Conservation (phyloP, 2,329 filamentous ascomycete genomes). For the Thielaviopsis euricoi region DNA sequence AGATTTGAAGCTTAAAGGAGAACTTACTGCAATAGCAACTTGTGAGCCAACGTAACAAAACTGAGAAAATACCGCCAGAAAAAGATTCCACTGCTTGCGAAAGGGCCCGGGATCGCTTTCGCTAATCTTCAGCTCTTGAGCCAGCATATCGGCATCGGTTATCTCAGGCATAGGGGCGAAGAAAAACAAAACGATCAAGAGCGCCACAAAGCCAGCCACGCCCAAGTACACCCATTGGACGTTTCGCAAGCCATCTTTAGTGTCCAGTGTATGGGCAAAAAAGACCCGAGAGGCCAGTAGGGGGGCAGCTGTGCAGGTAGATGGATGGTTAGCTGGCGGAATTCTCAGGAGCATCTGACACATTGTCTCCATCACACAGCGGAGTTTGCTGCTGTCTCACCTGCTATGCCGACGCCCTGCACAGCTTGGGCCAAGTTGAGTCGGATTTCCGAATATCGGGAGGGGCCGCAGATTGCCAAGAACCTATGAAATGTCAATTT, state of each 20-base stretch:
- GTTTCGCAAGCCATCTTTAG: conserved; percentile 32
- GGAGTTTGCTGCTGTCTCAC: neutral
- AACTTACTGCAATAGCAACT: conserved; percentile 27
- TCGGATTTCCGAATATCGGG: conserved; percentile 54
- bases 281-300: conserved; percentile 44
- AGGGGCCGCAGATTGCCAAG: conserved; percentile 33
- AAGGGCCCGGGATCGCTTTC: conserved; percentile 32
- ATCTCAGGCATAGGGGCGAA: conserved; percentile 34
- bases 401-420: conserved; percentile 58
- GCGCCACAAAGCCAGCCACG: conserved; percentile 41
- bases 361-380: neutral
- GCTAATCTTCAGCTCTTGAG: conserved; percentile 29
- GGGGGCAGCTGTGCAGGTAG: conserved; percentile 26
- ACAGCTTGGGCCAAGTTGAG: conserved; percentile 61
- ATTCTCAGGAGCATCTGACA: neutral
- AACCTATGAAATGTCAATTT: conserved; percentile 8
- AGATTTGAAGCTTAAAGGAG: neutral
- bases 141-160: conserved; percentile 45
- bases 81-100: conserved; percentile 41
- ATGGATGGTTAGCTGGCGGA: conserved; percentile 43
- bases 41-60: conserved; percentile 49
- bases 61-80: conserved; percentile 42
- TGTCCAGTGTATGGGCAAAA: conserved; percentile 36
- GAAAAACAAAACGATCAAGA: conserved; percentile 41
- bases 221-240: conserved; percentile 51